Conservation (phyloP, 176 grass and related monocot genomes). For the Zizania latifolia region DNA sequence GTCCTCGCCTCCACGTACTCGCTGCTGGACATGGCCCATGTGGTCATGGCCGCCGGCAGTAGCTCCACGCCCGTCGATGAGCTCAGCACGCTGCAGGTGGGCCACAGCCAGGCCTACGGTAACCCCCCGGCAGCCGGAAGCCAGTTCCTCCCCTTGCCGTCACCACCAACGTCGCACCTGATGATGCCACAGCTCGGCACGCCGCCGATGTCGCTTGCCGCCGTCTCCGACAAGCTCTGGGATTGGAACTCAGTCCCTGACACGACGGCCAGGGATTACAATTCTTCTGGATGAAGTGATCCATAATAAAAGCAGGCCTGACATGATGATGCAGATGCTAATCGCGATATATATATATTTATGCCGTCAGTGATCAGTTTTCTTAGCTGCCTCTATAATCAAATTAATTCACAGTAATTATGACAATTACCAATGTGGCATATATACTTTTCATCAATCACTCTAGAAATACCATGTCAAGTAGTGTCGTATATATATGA, state of each 20-base stretch:
- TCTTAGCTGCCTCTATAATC: neutral
- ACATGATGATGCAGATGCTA: constrained; percentile 7
- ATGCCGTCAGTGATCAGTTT: constrained; percentile 15
- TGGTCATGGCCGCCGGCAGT: constrained; percentile 19
- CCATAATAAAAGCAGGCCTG: constrained; percentile 1
- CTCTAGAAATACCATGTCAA: constrained; percentile 6
- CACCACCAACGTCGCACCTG: neutral
- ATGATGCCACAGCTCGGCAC: constrained; percentile 22
- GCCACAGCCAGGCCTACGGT: constrained; percentile 44
- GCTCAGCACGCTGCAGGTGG: constrained; percentile 57
- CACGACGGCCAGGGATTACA: constrained; percentile 41
- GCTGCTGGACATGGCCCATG: constrained; percentile 33
- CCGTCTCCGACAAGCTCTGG: constrained; percentile 81
- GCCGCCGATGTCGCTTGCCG: constrained; percentile 26
- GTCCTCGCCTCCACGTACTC: constrained; percentile 52
- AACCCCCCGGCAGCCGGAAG: constrained; percentile 26
- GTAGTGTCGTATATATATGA: constrained; percentile 12
- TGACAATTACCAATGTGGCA: constrained; percentile 26
- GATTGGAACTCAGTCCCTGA: constrained; percentile 66
- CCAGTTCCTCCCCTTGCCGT: constrained; percentile 30
- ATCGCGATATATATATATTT: neutral
- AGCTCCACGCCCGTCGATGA: constrained; percentile 51
- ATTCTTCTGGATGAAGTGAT: constrained; percentile 56
- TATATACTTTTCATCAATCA: constrained; percentile 5
- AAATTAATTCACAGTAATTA: constrained; percentile 13